Percentiles rank a stretch among this genome's conserved stretches.
phyloP scores from a whole-genome alignment of 2,329 filamentous ascomycete species.

The Mycocentrospora acerina region DNA sequence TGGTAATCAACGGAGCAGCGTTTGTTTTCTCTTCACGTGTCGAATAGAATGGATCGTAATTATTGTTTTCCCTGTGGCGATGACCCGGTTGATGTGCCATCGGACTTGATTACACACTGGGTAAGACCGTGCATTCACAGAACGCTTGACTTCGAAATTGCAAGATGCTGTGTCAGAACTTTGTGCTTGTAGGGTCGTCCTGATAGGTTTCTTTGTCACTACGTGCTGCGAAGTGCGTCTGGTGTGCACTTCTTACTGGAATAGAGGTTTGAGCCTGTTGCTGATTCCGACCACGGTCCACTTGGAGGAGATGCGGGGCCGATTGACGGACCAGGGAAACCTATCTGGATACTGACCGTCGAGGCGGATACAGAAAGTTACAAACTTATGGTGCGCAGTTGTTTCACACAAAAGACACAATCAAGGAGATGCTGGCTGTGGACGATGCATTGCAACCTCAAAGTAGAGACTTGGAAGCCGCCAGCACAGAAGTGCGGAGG shows the following conservation, averaged over 20 bases:
- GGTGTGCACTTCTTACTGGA: slow-evolving; percentile 8
- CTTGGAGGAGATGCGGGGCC: slow-evolving; percentile 33
- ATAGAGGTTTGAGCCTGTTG: slow-evolving; percentile 14
- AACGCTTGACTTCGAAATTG: slow-evolving; percentile 7
- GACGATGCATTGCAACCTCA: slow-evolving; percentile 2
- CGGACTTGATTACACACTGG: slow-evolving; percentile 9
- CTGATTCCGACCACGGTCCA: slow-evolving; percentile 19
- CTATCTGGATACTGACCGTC: slow-evolving; percentile 8
- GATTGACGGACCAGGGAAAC: slow-evolving; percentile 16
- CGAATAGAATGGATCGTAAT: not conserved
- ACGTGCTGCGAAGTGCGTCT: slow-evolving; percentile 3
- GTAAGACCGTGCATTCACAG: slow-evolving; percentile 20
- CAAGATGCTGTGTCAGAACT: slow-evolving; percentile 15
- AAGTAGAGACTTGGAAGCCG: slow-evolving; percentile 4
- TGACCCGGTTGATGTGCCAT: slow-evolving; percentile 16
- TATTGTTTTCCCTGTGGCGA: slow-evolving; percentile 6
- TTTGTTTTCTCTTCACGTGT: not conserved
- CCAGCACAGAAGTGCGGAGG: slow-evolving; percentile 6
- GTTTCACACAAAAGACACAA: too few species aligned
- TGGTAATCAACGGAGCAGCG: not conserved
- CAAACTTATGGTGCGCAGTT: not conserved
- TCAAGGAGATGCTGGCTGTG: slow-evolving; percentile 2
- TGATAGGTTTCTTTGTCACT: slow-evolving; percentile 14
- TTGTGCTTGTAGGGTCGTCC: slow-evolving; percentile 9
- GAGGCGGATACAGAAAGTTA: slow-evolving; percentile 21